Evolutionary conservation across 257 asterid species (phyloP).

Genomic region (Gynochthodes officinalis): DNA sequence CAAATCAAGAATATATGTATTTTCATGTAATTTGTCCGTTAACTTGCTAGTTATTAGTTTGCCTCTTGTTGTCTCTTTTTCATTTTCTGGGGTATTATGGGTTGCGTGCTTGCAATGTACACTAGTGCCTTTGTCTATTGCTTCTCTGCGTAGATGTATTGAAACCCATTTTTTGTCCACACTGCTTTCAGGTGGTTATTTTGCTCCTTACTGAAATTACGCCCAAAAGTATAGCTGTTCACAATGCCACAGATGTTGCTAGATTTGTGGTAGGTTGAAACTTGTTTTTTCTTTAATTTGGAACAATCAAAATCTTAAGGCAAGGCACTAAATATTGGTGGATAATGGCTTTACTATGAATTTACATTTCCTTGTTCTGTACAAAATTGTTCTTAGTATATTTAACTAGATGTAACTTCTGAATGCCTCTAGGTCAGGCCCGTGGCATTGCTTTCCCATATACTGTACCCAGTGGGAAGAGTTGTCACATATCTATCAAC

Average conservation of each 20-base stretch:
- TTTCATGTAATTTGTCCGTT: neutral
- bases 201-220: conserved; percentile 98
- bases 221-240: conserved; percentile 98
- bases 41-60: neutral
- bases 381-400: conserved; percentile 4
- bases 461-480: conserved; percentile 95
- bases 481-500: conserved; percentile 90
- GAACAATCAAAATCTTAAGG: neutral
- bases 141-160: conserved; percentile 13
- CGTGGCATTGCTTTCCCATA: conserved; percentile 96
- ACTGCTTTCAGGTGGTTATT: conserved; percentile 66
- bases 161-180: conserved; percentile 18
- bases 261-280: conserved; percentile 88
- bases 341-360: neutral
- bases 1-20: neutral
- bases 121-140: neutral
- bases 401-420: conserved; percentile 29
- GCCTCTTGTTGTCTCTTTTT: neutral
- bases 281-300: conserved; percentile 15
- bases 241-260: conserved; percentile 95
- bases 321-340: neutral
- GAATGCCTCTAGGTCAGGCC: conserved; percentile 86
- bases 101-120: conserved; percentile 11
- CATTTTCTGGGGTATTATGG: neutral
- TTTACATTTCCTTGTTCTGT: neutral